Conservation (phyloP, 441 rosid genomes). For the Erodium trifolium region DNA sequence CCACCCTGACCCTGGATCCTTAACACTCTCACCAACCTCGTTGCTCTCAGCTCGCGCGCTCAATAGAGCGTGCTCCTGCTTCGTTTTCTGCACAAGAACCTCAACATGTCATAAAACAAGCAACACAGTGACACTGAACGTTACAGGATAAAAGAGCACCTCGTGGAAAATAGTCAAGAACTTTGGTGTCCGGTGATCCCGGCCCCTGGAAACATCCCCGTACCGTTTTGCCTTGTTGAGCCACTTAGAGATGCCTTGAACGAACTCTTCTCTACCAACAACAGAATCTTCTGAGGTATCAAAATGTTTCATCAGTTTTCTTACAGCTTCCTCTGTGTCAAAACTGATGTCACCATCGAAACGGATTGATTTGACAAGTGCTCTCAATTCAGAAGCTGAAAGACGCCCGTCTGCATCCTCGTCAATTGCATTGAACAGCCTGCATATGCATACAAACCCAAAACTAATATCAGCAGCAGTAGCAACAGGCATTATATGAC, state of each 20-base stretch:
- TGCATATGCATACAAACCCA: not conserved
- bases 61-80: constrained; percentile 42
- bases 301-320: constrained; percentile 5
- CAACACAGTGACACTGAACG: not conserved
- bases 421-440: not conserved
- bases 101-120: constrained; percentile 11
- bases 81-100: constrained; percentile 45
- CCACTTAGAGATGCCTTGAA: not conserved
- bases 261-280: not conserved
- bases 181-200: not conserved
- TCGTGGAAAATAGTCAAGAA: not conserved
- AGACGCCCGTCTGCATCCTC: not conserved
- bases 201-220: not conserved
- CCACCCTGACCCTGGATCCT: constrained; percentile 37
- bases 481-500: not conserved
- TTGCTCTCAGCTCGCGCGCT: constrained; percentile 38
- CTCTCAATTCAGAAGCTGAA: not conserved
- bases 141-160: not conserved
- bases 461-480: not conserved
- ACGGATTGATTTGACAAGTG: not conserved
- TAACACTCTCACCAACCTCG: constrained; percentile 37
- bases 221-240: not conserved
- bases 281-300: not conserved
- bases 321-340: not conserved
- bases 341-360: not conserved